Evolutionary conservation across 2,329 filamentous ascomycete genomes (phyloP).

Genomic region (Amauroascus niger): DNA sequence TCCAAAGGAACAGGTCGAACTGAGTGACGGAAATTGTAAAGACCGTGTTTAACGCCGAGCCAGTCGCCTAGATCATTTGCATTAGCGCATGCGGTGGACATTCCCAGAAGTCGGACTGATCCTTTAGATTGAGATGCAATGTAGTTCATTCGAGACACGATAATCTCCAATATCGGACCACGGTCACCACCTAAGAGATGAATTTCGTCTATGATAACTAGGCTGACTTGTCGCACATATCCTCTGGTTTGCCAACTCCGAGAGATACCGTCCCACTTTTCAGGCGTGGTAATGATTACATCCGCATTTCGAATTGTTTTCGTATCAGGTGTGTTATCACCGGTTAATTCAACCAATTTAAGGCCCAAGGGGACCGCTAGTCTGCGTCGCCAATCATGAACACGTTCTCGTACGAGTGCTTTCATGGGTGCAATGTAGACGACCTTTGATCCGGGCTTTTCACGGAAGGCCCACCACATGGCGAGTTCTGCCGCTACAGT

Average conservation of each 20-base stretch:
- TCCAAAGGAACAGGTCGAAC: slow-evolving; percentile 93
- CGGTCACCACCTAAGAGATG: slow-evolving; percentile 93
- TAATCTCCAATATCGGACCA: slow-evolving; percentile 96
- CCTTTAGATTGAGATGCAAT: slow-evolving; percentile 90
- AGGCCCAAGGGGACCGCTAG: slow-evolving; percentile 74
- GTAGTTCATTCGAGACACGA: slow-evolving; percentile 90
- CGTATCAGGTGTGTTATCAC: slow-evolving; percentile 96
- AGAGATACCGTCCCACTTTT: slow-evolving; percentile 99
- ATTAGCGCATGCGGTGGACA: slow-evolving; percentile 98
- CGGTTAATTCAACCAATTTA: slow-evolving; percentile 88
- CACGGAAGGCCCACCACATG: slow-evolving; percentile 99
- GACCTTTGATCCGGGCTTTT: slow-evolving; percentile 88
- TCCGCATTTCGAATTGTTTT: slow-evolving; percentile 91
- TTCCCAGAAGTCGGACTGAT: slow-evolving; percentile 82
- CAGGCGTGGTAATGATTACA: slow-evolving; percentile 97
- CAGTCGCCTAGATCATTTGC: slow-evolving; percentile 89
- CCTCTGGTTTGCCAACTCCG: slow-evolving; percentile 97
- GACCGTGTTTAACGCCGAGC: slow-evolving; percentile 87
- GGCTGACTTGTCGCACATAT: slow-evolving; percentile 86
- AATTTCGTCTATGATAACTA: slow-evolving; percentile 98
- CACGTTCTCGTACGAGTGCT: slow-evolving; percentile 87
- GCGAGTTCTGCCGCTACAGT: slow-evolving; percentile 91
- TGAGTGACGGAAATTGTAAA: slow-evolving; percentile 97
- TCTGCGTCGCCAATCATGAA: slow-evolving; percentile 84
- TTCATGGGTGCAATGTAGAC: slow-evolving; percentile 99